These are phyloP conservation scores for Didymellaceae sp. DNA, from an alignment of 2,329 filamentous ascomycete genomes.

Conservation along the genomic window DNA sequence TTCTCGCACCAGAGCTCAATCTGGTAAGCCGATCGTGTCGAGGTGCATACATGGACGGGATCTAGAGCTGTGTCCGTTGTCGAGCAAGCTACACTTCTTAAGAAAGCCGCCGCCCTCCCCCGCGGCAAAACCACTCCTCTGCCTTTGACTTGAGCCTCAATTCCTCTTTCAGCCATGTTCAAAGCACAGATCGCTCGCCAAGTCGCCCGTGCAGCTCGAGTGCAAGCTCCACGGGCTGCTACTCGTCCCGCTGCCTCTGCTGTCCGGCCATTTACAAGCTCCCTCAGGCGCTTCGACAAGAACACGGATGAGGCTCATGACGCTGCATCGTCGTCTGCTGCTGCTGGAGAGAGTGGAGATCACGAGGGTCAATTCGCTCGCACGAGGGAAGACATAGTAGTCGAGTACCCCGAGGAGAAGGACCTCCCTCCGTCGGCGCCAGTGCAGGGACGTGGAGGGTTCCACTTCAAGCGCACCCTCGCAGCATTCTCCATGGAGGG, in stretches of 20 bases:
- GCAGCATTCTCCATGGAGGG: slow-evolving; percentile 86
- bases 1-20: slow-evolving; percentile 13
- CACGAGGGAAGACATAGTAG: slow-evolving; percentile 77
- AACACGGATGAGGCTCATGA: slow-evolving; percentile 36
- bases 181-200: slow-evolving; percentile 42
- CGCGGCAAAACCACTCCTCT: neutral
- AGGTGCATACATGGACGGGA: slow-evolving; percentile 11
- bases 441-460: slow-evolving; percentile 76
- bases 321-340: slow-evolving; percentile 45
- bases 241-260: slow-evolving; percentile 28
- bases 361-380: slow-evolving; percentile 75
- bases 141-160: neutral
- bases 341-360: slow-evolving; percentile 51
- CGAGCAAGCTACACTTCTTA: slow-evolving; percentile 16
- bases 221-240: slow-evolving; percentile 38
- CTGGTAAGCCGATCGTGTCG: slow-evolving; percentile 19
- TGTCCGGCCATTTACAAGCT: slow-evolving; percentile 37
- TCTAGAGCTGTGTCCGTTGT: slow-evolving; percentile 20
- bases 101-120: slow-evolving; percentile 9
- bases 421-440: slow-evolving; percentile 75
- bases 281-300: slow-evolving; percentile 40
- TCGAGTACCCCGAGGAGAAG: slow-evolving; percentile 78
- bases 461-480: slow-evolving; percentile 84
- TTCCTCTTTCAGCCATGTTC: slow-evolving; percentile 38
- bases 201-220: slow-evolving; percentile 33